Evolutionary conservation across 805 yeast genomes (phyloP), one percentile per base, ranked within the genome.

Genomic region (Yarrowia alimentaria): DNA sequence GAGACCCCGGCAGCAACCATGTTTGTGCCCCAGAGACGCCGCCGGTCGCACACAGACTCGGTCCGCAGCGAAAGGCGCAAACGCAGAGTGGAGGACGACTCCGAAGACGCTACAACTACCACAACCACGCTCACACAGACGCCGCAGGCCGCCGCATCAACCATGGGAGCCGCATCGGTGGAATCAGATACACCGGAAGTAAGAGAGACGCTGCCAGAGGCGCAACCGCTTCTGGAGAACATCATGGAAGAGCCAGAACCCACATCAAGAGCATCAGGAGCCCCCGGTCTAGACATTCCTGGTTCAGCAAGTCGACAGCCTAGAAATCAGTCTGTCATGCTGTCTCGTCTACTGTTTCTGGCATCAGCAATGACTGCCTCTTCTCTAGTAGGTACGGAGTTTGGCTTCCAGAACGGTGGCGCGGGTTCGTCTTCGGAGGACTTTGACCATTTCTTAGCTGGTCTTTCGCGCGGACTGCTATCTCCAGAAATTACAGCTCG

Each of bases 341-440:
- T 73, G 5, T 68, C 77, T 1, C 60, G 75, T 26, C 57, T 73
- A 14, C 55, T 73, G 22, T 73, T 74, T 14, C 59, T 71, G 16
- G 77, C 77, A 1, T 75, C 78, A 0, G 64, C 69, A 1, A 72
- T 75, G 2, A 72, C 78, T 0, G 72, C 74, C 2, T 57, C 61
- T 2, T 66, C 73, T 5, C 54, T 74, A 13, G 64, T 72, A 35
- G 24, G 43, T 22, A 35, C 48, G n/a, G 56, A 53, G 22, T 38
- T 45, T 20, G 53, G 38, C 3, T 54, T 33, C 14, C 45, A 56
- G 21, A 35, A 51, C 33, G 33, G 30, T 21, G 55, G 51, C 11
- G 42, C 45, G 18, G 47, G 49, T 19, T 31, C 34, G 7, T 52
- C 53, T 5, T 54, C 49, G 9, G 54, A 52, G 17, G 62, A 53